phyloP scores from a whole-genome alignment of 2,329 filamentous ascomycete species.

The Trichoderma pleuroti region DNA sequence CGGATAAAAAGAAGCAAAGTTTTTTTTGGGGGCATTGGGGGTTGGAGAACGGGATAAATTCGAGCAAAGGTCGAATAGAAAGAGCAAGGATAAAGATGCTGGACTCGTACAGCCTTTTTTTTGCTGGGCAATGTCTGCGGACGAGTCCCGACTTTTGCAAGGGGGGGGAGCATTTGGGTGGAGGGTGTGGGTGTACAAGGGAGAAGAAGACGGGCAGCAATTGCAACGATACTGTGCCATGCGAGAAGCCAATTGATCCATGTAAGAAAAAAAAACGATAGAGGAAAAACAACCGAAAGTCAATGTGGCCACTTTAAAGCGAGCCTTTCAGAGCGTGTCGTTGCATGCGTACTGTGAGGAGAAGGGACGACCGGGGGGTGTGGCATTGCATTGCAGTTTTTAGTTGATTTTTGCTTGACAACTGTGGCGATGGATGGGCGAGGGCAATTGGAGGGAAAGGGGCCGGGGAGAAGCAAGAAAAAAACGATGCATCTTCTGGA shows the following conservation, averaged over 20 bases:
- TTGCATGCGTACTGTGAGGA: constrained; percentile 6
- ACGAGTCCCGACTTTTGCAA: not conserved
- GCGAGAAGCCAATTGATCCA: not conserved
- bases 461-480: not conserved
- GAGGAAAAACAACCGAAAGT: not conserved
- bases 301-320: not conserved
- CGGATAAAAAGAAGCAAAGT: not conserved
- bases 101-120: not conserved
- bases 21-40: not conserved
- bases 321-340: not conserved
- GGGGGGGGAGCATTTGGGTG: not conserved
- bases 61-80: not conserved
- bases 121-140: not conserved
- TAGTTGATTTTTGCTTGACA: not conserved
- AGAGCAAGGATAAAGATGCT: not conserved
- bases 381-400: not conserved
- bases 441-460: not conserved
- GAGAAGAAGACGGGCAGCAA: not conserved
- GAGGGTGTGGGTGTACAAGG: not conserved
- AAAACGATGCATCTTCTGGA: not conserved
- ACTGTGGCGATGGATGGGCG: not conserved
- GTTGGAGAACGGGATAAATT: not conserved
- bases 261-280: not conserved
- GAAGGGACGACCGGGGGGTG: not conserved
- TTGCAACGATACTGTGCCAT: not conserved